A percentile compares a stretch with the other conserved stretches of the same genome.
Conservation (phyloP, 441 rosid species). For the Sinapis alba region DNA sequence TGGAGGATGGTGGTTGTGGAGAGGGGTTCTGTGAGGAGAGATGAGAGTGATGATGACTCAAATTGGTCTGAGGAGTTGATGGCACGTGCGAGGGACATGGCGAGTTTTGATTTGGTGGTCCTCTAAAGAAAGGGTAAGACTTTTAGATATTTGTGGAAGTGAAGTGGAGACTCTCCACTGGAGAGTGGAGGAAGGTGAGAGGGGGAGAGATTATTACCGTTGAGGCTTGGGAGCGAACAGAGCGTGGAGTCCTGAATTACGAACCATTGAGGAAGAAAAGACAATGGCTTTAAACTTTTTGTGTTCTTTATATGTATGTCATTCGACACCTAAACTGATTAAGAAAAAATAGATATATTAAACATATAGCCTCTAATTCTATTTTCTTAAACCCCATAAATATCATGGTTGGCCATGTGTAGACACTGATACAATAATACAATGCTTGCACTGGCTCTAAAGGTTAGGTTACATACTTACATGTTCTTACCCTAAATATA, state of each 20-base stretch:
- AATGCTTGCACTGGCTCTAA: no score
- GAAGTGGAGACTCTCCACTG: no score
- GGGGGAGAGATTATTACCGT: conserved; percentile 14
- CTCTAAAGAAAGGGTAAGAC: background rate
- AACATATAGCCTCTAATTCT: no score
- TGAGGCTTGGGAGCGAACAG: conserved; percentile 11
- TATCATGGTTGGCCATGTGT: no score
- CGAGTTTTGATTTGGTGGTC: conserved; percentile 41
- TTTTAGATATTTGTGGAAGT: background rate
- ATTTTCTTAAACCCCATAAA: no score
- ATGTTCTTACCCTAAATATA: no score
- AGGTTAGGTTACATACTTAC: no score
- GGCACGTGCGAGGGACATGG: conserved; percentile 55
- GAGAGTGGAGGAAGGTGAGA: background rate
- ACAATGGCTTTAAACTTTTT: background rate
- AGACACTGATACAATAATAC: no score
- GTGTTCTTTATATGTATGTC: no score
- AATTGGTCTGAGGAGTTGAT: conserved; percentile 57
- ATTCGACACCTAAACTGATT: no score
- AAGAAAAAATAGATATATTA: no score
- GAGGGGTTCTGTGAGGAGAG: conserved; percentile 47
- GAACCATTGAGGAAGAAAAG: conserved; percentile 8
- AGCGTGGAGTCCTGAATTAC: conserved; percentile 10
- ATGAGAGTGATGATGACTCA: conserved; percentile 64
- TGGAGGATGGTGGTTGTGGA: conserved; percentile 61